Evolutionary conservation across 208 protist genomes (phyloP).

Genomic region (Trypanosoma rangeli): DNA sequence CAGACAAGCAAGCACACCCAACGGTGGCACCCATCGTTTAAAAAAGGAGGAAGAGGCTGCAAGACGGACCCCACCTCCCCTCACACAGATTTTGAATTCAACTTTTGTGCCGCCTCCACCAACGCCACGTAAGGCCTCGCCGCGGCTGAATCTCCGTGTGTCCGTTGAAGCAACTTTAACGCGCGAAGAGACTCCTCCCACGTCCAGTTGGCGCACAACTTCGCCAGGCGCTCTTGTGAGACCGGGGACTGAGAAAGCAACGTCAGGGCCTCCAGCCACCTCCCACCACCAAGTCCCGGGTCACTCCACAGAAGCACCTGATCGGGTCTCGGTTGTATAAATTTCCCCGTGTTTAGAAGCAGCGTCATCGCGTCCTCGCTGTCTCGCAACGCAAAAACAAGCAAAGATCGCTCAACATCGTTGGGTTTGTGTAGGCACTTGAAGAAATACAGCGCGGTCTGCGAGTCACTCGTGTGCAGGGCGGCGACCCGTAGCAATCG

Average conservation of each 20-base stretch:
- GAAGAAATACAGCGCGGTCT: slow-evolving; percentile 57
- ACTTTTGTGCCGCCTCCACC: background rate
- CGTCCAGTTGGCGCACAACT: slow-evolving; percentile 24
- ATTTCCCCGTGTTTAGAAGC: slow-evolving; percentile 36
- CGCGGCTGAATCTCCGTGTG: slow-evolving; percentile 9
- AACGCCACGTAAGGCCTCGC: slow-evolving; percentile 15
- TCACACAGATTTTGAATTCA: background rate
- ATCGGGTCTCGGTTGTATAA: slow-evolving; percentile 47
- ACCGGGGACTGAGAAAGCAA: slow-evolving; percentile 24
- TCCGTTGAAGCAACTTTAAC: slow-evolving; percentile 39
- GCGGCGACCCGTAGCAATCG: slow-evolving; percentile 32
- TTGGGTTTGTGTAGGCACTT: slow-evolving; percentile 46
- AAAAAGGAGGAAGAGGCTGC: too few relatives aligned
- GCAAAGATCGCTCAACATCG: slow-evolving; percentile 39
- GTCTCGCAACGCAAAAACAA: slow-evolving; percentile 48
- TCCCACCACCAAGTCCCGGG: slow-evolving; percentile 17
- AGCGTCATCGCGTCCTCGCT: slow-evolving; percentile 28
- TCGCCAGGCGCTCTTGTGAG: background rate
- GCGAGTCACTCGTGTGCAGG: slow-evolving; percentile 32
- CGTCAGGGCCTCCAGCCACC: slow-evolving; percentile 29
- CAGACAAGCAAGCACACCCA: slow-evolving; percentile 1
- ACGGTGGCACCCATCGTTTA: background rate
- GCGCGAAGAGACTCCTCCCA: slow-evolving; percentile 34
- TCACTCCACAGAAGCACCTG: slow-evolving; percentile 69
- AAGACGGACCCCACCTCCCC: too few relatives aligned